These are phyloP conservation scores for Exserohilum rostratum DNA, from an alignment of 2,329 filamentous ascomycete species.

Conservation along the genomic window DNA sequence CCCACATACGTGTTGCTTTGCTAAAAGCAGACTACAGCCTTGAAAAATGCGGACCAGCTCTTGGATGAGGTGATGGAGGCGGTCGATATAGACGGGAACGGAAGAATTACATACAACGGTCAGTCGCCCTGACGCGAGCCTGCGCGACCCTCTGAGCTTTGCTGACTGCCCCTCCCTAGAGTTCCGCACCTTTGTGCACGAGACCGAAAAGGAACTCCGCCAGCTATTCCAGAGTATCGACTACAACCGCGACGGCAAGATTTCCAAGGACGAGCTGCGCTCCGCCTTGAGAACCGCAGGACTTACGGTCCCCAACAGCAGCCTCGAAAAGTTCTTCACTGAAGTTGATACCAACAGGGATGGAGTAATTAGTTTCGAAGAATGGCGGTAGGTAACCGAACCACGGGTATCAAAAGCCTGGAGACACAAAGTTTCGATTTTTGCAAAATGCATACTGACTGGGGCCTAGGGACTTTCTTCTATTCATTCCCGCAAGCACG, in stretches of 20 bases:
- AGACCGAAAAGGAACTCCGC: constrained; percentile 83
- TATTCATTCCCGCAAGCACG: constrained; percentile 78
- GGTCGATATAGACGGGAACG: constrained; percentile 86
- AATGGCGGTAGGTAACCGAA: constrained; percentile 80
- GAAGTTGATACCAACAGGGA: constrained; percentile 91
- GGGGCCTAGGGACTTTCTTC: constrained; percentile 76
- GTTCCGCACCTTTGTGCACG: constrained; percentile 85
- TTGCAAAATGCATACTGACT: constrained; percentile 17
- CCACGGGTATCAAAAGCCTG: not conserved
- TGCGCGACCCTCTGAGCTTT: not conserved
- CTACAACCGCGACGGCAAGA: constrained; percentile 78
- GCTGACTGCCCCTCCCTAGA: constrained; percentile 60
- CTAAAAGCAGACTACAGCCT: constrained; percentile 55
- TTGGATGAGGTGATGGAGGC: constrained; percentile 78
- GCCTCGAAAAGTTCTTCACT: constrained; percentile 83
- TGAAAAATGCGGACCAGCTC: constrained; percentile 92
- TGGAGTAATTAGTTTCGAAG: constrained; percentile 84
- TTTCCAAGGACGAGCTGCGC: constrained; percentile 85
- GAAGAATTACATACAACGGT: constrained; percentile 91
- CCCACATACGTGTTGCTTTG: constrained; percentile 6
- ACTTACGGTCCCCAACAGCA: constrained; percentile 75
- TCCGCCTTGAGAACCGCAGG: constrained; percentile 79
- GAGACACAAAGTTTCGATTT: not conserved
- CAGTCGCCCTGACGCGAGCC: constrained; percentile 14
- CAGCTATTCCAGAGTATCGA: constrained; percentile 87